phyloP scores from a whole-genome alignment of 495 filamentous ascomycete species.

The Lophiotrema nucula region DNA sequence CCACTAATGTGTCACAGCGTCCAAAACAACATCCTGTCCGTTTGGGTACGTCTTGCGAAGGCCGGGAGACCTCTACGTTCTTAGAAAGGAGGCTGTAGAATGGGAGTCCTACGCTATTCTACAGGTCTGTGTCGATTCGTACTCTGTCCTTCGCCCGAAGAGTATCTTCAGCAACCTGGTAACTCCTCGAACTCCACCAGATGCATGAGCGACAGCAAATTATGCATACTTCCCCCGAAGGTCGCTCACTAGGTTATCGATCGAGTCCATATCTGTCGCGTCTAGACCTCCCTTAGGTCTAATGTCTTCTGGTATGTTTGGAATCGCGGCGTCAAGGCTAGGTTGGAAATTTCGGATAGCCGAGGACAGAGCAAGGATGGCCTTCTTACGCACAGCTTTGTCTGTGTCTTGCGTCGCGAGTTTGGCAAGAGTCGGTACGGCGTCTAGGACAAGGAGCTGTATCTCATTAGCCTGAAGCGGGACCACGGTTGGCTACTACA shows the following conservation, averaged over 20 bases:
- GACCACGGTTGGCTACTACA: slow-evolving; percentile 17
- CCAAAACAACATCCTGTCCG: too few species aligned
- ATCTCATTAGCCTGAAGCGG: slow-evolving; percentile 26
- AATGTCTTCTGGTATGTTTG: slow-evolving; percentile 63
- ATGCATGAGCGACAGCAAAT: neutral
- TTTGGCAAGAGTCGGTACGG: slow-evolving; percentile 64
- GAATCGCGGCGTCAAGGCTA: slow-evolving; percentile 60
- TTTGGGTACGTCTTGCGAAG: too few species aligned
- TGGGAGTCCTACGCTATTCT: too few species aligned
- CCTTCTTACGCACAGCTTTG: slow-evolving; percentile 74
- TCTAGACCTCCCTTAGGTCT: slow-evolving; percentile 55
- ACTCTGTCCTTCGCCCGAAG: too few species aligned
- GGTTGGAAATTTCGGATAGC: slow-evolving; percentile 85
- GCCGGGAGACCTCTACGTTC: too few species aligned
- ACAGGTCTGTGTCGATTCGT: too few species aligned
- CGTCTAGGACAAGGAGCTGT: slow-evolving; percentile 64
- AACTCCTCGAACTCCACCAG: slow-evolving; percentile 5
- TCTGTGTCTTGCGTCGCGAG: slow-evolving; percentile 61
- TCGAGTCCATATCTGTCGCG: slow-evolving; percentile 78
- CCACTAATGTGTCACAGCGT: too few species aligned
- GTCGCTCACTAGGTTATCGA: slow-evolving; percentile 69
- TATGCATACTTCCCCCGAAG: slow-evolving; percentile 57
- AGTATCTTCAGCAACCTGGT: too few species aligned
- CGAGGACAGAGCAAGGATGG: slow-evolving; percentile 80
- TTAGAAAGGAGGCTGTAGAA: too few species aligned